Base-by-base conservation (phyloP, 331 rosid species). In the Prunus yedoensis region DNA sequence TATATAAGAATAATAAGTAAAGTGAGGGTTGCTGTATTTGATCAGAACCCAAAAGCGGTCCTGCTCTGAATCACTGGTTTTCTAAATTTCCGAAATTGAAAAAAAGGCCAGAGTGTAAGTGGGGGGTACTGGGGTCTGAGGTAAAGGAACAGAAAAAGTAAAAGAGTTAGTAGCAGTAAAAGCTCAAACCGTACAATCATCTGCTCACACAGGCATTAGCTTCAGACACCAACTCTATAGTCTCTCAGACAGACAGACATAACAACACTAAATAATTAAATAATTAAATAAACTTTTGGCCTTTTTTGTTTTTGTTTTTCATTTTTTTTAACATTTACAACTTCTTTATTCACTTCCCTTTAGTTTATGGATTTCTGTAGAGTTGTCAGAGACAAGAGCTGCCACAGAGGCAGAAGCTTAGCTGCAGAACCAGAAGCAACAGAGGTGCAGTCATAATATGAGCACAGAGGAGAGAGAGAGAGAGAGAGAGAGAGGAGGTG, bases 331-430 rank as follows among this genome's bases (percentile, higher is more conserved):
- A 14, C 11, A 1, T 23, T 15, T 70, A 71, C 53, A 14, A 28
- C 43, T 70, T 61, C 4, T 51, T 41, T 43, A 51, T 73, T 73
- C 67, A 47, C 64, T 77, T 65, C 30, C 53, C 78, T 87, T 76
- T 87, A 75, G 94, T 89, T 89, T 88, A 88, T 89, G 91, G 87
- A 82, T 89, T 93, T 93, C 96, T 85, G 97, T 88, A 85, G 85
- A 83, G 87, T 74, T 89, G 95, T 92, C 97, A 94, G 97, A 88
- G 93, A 94, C 99, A 89, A 77, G 91, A 82, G 86, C 81, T 91
- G 96, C 83, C 86, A 88, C 81, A 80, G 74, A 65, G 74, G 83
- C 91, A 82, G 85, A 88, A 84, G 88, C 86, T 74, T 82, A 75
- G 84, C 78, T 79, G 87, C 93, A 90, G 90, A 41, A 66, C 71